Conservation (phyloP, 2,329 filamentous ascomycete species). For the Alternaria hordeiaustralica region DNA sequence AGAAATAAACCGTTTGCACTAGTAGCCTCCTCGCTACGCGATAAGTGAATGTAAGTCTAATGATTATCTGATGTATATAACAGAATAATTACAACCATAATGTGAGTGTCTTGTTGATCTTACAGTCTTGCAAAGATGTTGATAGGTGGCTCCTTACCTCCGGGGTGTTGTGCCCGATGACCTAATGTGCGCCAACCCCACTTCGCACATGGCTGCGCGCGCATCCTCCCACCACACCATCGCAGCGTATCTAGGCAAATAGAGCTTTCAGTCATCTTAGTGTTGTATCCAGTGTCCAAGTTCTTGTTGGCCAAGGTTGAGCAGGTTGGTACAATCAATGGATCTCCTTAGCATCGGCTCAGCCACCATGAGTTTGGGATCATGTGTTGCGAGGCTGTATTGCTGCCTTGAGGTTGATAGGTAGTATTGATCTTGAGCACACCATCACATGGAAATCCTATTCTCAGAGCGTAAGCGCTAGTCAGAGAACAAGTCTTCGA, state of each 20-base stretch:
- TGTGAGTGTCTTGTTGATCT: neutral
- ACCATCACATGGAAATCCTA: neutral
- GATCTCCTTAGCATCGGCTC: neutral
- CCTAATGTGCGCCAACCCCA: neutral
- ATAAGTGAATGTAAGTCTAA: neutral
- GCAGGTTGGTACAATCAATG: neutral
- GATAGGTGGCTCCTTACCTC: neutral
- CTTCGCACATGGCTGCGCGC: neutral
- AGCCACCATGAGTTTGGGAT: neutral
- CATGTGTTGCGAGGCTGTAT: neutral
- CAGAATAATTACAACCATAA: accelerated
- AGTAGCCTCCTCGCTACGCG: neutral
- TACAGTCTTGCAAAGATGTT: neutral
- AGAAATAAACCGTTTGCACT: too few relatives aligned
- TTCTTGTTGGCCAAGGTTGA: neutral
- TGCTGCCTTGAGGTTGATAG: neutral
- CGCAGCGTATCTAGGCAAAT: neutral
- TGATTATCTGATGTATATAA: neutral
- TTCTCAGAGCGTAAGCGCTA: neutral
- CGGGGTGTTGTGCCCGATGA: neutral
- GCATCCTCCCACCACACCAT: neutral
- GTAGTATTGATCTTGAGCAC: neutral
- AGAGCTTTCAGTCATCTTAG: neutral
- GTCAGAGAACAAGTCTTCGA: neutral
- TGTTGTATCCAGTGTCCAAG: neutral